These are phyloP conservation scores for Dactylellina haptotyla DNA, from an alignment of 2,329 filamentous ascomycete genomes.

Conservation along the genomic window DNA sequence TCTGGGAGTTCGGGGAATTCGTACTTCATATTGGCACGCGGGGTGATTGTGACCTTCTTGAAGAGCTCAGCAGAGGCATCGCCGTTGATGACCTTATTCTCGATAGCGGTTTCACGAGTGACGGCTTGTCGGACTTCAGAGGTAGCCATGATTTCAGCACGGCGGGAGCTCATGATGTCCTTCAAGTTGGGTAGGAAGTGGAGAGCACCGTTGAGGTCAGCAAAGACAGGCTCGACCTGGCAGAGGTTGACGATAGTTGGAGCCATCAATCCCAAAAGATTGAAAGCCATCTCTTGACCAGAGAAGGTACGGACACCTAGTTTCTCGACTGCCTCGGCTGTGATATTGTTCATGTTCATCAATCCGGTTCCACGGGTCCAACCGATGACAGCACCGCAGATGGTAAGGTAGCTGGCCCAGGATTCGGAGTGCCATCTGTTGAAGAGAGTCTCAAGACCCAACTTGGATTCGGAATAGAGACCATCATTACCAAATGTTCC, in stretches of 20 bases:
- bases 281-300: slow-evolving; percentile 99
- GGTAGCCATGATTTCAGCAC: slow-evolving; percentile 93
- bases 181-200: slow-evolving; percentile 98
- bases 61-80: slow-evolving; percentile 91
- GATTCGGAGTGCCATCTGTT: slow-evolving; percentile 98
- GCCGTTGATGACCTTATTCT: slow-evolving; percentile 97
- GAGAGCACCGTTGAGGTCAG: slow-evolving; percentile 94
- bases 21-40: slow-evolving; percentile 97
- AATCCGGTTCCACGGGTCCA: slow-evolving; percentile 99
- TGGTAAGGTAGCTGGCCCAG: slow-evolving; percentile 97
- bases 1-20: slow-evolving; percentile 90
- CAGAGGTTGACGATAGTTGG: slow-evolving; percentile 93
- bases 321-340: slow-evolving; percentile 94
- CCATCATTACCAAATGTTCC: slow-evolving; percentile 98
- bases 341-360: slow-evolving; percentile 97
- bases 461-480: slow-evolving; percentile 97
- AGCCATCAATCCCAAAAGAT: slow-evolving; percentile 94
- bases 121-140: slow-evolving; percentile 93
- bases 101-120: slow-evolving; percentile 92
- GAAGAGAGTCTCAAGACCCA: slow-evolving; percentile 95
- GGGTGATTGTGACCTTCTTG: slow-evolving; percentile 92
- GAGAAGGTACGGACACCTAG: slow-evolving; percentile 98
- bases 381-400: slow-evolving; percentile 97
- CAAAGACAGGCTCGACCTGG: slow-evolving; percentile 94
- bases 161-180: slow-evolving; percentile 88